Conservation (phyloP, 345 rosid species). For the Rubroshorea leprosula region DNA sequence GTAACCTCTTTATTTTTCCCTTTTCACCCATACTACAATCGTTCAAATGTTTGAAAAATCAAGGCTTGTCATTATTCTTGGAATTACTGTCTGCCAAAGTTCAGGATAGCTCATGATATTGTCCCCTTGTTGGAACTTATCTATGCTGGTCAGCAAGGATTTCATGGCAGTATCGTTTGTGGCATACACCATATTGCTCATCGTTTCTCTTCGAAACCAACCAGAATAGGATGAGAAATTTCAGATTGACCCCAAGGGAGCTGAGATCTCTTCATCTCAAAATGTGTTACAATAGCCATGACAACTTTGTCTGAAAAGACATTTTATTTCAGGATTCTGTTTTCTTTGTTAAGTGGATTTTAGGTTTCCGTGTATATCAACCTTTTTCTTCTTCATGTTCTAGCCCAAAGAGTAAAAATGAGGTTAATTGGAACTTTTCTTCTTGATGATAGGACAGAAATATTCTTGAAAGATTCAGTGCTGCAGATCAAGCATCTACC, state of each 20-base stretch:
- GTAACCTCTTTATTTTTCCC: background rate
- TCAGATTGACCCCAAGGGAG: too few relatives aligned
- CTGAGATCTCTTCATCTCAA: constrained; percentile 1
- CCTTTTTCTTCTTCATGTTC: background rate
- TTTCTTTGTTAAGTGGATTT: constrained; percentile 1
- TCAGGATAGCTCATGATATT: background rate
- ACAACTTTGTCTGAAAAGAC: background rate
- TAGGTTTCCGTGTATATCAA: background rate
- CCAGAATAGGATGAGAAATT: too few relatives aligned
- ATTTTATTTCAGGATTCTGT: background rate
- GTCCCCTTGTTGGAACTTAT: background rate
- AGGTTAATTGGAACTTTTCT: constrained; percentile 1
- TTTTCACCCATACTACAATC: too few relatives aligned
- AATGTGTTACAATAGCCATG: background rate
- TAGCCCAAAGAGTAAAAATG: background rate
- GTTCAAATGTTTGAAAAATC: too few relatives aligned
- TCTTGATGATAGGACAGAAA: constrained; percentile 51
- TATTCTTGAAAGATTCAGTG: constrained; percentile 69
- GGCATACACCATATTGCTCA: background rate
- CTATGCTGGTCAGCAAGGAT: background rate
- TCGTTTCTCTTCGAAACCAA: background rate
- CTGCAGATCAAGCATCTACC: constrained; percentile 68
- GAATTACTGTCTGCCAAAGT: too few relatives aligned
- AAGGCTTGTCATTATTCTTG: too few relatives aligned
- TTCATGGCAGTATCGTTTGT: background rate